Evolutionary conservation across 2,329 filamentous ascomycete genomes (phyloP).

Genomic region (Blumeria hordei): DNA sequence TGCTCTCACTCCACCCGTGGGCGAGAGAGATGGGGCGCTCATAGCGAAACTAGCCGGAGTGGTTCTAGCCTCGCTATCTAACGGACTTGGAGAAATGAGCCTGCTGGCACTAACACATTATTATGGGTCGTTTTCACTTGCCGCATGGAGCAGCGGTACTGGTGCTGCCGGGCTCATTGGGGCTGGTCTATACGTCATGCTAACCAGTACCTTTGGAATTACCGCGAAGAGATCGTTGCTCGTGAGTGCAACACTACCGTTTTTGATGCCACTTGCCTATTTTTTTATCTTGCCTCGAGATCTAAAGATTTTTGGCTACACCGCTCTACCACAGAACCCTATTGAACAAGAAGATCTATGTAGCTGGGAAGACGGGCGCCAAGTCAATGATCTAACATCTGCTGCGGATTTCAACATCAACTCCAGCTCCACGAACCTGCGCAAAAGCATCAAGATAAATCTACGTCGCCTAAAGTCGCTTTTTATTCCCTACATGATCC

Average conservation of each 20-base stretch:
- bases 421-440: neutral
- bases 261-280: constrained; percentile 67
- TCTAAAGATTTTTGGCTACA: constrained; percentile 24
- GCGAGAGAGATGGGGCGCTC: constrained; percentile 31
- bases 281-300: constrained; percentile 54
- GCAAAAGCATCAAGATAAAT: constrained; percentile 20
- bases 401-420: neutral
- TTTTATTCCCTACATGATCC: constrained; percentile 67
- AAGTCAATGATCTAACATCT: neutral
- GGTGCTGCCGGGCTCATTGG: constrained; percentile 73
- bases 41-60: constrained; percentile 60
- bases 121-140: constrained; percentile 69
- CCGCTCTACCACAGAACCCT: constrained; percentile 20
- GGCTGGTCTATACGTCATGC: constrained; percentile 64
- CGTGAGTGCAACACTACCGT: constrained; percentile 53
- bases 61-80: constrained; percentile 61
- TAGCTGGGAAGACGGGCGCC: too few species aligned
- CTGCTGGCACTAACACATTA: constrained; percentile 83
- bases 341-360: constrained; percentile 14
- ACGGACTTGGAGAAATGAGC: constrained; percentile 70
- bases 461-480: constrained; percentile 43
- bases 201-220: constrained; percentile 60
- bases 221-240: constrained; percentile 52
- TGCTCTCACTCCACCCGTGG: constrained; percentile 42
- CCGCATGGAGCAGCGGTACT: constrained; percentile 80